Conservation (phyloP, 768 basidiomycete species). For the Suillus brevipes region DNA sequence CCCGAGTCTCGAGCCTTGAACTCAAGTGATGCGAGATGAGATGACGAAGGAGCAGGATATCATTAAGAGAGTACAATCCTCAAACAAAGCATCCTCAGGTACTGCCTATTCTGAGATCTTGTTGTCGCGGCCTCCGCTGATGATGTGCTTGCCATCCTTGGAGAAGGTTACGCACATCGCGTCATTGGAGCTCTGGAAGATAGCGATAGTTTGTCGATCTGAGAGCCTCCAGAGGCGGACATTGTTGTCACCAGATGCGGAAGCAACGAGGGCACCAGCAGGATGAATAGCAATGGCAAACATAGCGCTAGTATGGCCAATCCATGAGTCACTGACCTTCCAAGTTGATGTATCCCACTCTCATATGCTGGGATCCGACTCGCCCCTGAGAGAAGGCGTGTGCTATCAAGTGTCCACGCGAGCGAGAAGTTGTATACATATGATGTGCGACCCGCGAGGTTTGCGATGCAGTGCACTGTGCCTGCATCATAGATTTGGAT, state of each 20-base stretch:
- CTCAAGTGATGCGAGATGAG: not conserved
- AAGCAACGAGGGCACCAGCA: not conserved
- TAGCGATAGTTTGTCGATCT: not conserved
- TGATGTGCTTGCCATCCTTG: not conserved
- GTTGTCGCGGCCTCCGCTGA: not conserved
- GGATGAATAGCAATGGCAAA: not conserved
- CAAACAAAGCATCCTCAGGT: not conserved
- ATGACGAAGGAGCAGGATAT: not conserved
- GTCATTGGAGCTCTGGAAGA: not conserved
- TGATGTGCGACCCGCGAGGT: not conserved
- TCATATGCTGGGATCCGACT: not conserved
- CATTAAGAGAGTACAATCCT: not conserved
- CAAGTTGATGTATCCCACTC: not conserved
- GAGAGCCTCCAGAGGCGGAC: not conserved
- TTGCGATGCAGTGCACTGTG: not conserved
- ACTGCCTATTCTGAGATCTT: not conserved
- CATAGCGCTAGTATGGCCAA: not conserved
- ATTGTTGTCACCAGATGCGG: not conserved
- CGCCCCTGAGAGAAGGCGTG: not conserved
- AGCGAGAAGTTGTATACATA: not conserved
- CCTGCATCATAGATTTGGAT: too few species aligned
- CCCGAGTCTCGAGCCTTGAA: not conserved
- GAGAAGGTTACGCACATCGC: not conserved
- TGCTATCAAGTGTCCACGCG: not conserved
- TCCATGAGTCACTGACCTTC: not conserved